Evolutionary conservation across 805 yeast genomes (phyloP).

Genomic region (Brettanomyces custersianus): DNA sequence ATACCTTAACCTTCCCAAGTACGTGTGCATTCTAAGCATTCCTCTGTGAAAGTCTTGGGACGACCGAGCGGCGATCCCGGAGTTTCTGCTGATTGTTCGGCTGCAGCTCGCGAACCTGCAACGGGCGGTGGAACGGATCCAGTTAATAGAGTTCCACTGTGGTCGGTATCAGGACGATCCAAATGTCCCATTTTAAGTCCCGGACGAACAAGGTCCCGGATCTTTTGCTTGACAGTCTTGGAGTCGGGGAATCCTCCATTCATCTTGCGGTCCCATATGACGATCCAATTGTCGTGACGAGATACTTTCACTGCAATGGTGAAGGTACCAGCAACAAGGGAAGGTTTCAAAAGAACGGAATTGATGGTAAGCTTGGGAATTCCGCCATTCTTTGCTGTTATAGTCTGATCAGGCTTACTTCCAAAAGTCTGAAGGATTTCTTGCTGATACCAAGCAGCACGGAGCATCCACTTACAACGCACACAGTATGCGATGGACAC

Average conservation of each 20-base stretch:
- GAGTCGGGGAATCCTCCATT: slow-evolving; percentile 84
- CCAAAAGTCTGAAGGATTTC: slow-evolving; percentile 76
- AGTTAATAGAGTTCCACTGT: slow-evolving; percentile 9
- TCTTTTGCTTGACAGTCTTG: slow-evolving; percentile 60
- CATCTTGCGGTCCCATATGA: slow-evolving; percentile 52
- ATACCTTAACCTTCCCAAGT: slow-evolving; percentile 24
- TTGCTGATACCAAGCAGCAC: slow-evolving; percentile 84
- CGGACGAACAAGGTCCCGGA: slow-evolving; percentile 54
- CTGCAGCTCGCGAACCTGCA: slow-evolving; percentile 1
- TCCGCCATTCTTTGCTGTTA: slow-evolving; percentile 5
- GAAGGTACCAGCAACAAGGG: slow-evolving; percentile 46
- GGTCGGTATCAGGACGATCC: slow-evolving; percentile 29
- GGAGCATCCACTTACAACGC: slow-evolving; percentile 78
- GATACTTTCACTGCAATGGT: slow-evolving; percentile 39
- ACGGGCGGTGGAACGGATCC: not conserved
- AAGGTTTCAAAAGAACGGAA: slow-evolving; percentile 44
- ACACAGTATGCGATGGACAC: slow-evolving; percentile 70
- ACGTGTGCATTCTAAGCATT: slow-evolving; percentile 21
- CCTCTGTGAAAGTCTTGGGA: slow-evolving; percentile 14
- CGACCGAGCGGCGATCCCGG: slow-evolving; percentile 3
- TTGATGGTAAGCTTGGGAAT: slow-evolving; percentile 37
- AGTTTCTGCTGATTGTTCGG: too few species aligned
- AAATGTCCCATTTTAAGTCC: slow-evolving; percentile 52
- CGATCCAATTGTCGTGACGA: slow-evolving; percentile 21
- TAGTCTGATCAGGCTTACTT: slow-evolving; percentile 12